Conservation (phyloP, 2,329 filamentous ascomycete genomes). For the Rhexocercosporidium sp. region DNA sequence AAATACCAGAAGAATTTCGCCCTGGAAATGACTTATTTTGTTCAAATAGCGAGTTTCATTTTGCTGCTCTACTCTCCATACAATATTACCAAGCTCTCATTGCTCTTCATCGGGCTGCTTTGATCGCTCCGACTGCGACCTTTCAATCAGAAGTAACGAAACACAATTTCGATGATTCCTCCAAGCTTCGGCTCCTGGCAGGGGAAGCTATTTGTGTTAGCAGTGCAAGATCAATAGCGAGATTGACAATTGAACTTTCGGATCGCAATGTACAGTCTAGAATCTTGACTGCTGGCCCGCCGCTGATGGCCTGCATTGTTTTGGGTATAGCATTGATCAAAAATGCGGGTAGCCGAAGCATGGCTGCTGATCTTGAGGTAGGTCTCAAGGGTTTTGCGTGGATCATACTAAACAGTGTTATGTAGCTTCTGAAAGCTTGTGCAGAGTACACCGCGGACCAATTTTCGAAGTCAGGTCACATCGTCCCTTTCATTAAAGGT, state of each 20-base stretch:
- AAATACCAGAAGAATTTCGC: conserved; percentile 7
- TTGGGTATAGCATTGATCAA: conserved; percentile 6
- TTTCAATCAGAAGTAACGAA: conserved; percentile 4
- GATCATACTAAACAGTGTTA: not conserved
- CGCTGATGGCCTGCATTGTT: conserved; percentile 6
- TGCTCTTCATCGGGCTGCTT: conserved; percentile 4
- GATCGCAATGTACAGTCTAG: conserved; percentile 11
- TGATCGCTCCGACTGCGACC: not conserved
- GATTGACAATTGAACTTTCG: conserved; percentile 7
- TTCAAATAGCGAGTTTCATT: not conserved
- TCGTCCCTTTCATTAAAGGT: conserved; percentile 1
- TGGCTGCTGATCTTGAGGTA: conserved; percentile 11
- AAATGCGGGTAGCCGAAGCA: conserved; percentile 2
- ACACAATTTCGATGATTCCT: not conserved
- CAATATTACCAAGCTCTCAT: conserved; percentile 13
- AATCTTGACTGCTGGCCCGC: conserved; percentile 4
- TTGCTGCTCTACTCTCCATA: conserved; percentile 2
- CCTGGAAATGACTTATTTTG: conserved; percentile 4
- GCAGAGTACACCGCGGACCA: conserved; percentile 6
- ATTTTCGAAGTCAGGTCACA: not conserved
- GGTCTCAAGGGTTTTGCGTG: not conserved
- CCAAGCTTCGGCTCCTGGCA: conserved; percentile 1
- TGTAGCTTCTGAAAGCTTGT: conserved; percentile 9
- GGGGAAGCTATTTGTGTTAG: conserved; percentile 10
- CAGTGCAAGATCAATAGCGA: conserved; percentile 10